Conservation (phyloP, 2,329 filamentous ascomycete genomes). For the Fusarium mangiferae region DNA sequence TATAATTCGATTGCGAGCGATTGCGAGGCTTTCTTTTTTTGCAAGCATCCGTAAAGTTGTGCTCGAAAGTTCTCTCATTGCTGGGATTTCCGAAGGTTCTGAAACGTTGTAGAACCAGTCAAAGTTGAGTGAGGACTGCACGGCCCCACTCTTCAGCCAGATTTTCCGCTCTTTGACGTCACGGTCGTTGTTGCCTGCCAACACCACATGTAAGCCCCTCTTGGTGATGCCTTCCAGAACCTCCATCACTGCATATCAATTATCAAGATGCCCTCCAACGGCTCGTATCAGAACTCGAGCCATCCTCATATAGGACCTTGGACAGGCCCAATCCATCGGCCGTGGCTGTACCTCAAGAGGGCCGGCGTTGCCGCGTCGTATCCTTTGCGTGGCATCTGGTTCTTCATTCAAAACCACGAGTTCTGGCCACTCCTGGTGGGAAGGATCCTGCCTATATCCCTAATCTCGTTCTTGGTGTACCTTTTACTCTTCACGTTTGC, state of each 20-base stretch:
- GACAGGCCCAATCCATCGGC: slow-evolving; percentile 47
- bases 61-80: background rate
- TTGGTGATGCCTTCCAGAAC: slow-evolving; percentile 27
- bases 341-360: slow-evolving; percentile 55
- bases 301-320: slow-evolving; percentile 32
- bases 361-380: slow-evolving; percentile 62
- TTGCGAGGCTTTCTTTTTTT: slow-evolving; percentile 26
- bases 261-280: slow-evolving; percentile 33
- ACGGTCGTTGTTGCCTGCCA: slow-evolving; percentile 1
- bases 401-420: slow-evolving; percentile 80
- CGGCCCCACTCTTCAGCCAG: slow-evolving; percentile 12
- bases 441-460: slow-evolving; percentile 80
- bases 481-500: slow-evolving; percentile 87
- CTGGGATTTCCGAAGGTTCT: background rate
- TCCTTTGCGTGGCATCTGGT: slow-evolving; percentile 79
- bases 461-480: slow-evolving; percentile 86
- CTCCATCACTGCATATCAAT: background rate
- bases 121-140: background rate
- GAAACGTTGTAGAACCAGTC: background rate
- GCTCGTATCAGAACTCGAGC: slow-evolving; percentile 9
- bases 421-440: slow-evolving; percentile 84
- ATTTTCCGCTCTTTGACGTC: slow-evolving; percentile 28
- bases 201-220: background rate
- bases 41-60: background rate
- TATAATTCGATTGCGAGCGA: slow-evolving; percentile 29